Conservation (phyloP, 2,329 filamentous ascomycete species). For the Colletotrichum nymphaeae region DNA sequence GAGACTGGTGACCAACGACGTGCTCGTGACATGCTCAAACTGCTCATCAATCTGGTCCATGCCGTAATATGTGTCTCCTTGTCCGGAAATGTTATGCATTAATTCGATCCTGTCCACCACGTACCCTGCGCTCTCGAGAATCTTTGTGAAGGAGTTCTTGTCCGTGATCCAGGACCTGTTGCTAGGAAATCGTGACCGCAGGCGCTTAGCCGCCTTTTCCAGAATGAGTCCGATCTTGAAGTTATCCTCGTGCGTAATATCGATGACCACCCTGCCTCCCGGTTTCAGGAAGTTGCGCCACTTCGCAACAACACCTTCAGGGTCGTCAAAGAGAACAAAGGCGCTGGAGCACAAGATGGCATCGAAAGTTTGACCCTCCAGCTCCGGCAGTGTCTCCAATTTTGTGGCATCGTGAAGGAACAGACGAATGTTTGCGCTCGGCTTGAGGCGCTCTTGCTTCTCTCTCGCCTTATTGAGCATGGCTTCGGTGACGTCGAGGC, state of each 20-base stretch:
- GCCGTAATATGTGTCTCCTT: conserved; percentile 38
- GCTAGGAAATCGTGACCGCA: conserved; percentile 42
- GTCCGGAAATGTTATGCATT: conserved; percentile 42
- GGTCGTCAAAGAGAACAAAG: conserved; percentile 46
- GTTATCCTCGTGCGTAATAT: conserved; percentile 47
- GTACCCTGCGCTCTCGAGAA: conserved; percentile 44
- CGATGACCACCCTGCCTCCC: conserved; percentile 44
- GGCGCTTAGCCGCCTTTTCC: conserved; percentile 40
- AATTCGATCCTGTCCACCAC: conserved; percentile 40
- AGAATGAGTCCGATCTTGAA: conserved; percentile 40
- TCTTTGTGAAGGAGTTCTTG: conserved; percentile 40
- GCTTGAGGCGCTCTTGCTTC: conserved; percentile 39
- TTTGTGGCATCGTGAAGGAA: conserved; percentile 43
- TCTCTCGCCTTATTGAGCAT: conserved; percentile 46
- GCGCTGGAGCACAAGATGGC: conserved; percentile 47
- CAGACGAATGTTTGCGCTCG: conserved; percentile 28
- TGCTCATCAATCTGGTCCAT: conserved; percentile 43
- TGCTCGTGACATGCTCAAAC: conserved; percentile 42
- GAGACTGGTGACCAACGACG: conserved; percentile 37
- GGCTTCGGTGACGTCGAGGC: conserved; percentile 44
- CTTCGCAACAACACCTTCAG: conserved; percentile 39
- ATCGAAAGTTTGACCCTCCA: conserved; percentile 43
- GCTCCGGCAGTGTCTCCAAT: conserved; percentile 37
- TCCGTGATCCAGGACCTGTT: conserved; percentile 45
- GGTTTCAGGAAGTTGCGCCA: conserved; percentile 45